Conservation (phyloP, 1,284 basidiomycete species). For the Pascua sp. region DNA sequence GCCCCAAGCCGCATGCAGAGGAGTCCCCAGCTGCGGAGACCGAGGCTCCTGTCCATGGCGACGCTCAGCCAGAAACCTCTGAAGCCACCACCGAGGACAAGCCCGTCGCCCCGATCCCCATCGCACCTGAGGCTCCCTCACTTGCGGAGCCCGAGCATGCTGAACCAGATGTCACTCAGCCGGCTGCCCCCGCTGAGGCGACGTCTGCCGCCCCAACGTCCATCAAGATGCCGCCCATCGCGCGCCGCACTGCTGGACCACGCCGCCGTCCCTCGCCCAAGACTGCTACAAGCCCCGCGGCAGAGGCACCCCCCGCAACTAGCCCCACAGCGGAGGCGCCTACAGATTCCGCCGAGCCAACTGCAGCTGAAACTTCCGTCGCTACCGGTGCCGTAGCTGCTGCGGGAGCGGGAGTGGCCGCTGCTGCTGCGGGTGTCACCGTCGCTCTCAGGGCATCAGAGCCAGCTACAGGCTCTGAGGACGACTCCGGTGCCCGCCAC, state of each 20-base stretch:
- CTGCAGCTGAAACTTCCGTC: not conserved
- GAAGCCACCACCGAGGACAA: constrained; percentile 1
- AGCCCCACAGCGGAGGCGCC: not conserved
- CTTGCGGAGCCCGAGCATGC: not conserved
- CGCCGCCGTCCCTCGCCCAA: constrained; percentile 25
- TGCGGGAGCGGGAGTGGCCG: not conserved
- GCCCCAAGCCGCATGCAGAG: constrained; percentile 1
- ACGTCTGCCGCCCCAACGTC: constrained; percentile 21
- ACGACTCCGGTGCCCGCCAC: not conserved
- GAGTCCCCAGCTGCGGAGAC: not conserved
- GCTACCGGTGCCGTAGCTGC: not conserved
- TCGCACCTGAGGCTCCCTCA: not conserved
- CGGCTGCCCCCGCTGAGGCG: not conserved
- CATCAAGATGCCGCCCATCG: constrained; percentile 40
- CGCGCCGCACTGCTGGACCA: constrained; percentile 40
- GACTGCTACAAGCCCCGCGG: not conserved
- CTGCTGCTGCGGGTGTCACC: not conserved
- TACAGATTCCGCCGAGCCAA: not conserved
- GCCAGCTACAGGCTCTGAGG: not conserved
- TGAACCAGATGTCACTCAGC: not conserved
- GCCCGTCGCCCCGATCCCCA: not conserved
- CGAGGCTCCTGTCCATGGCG: not conserved
- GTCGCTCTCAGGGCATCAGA: not conserved
- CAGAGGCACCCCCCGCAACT: not conserved
- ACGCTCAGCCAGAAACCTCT: constrained; percentile 2